Evolutionary conservation across 2,329 filamentous ascomycete species (phyloP).

Genomic region (Pseudogymnoascus sp.): DNA sequence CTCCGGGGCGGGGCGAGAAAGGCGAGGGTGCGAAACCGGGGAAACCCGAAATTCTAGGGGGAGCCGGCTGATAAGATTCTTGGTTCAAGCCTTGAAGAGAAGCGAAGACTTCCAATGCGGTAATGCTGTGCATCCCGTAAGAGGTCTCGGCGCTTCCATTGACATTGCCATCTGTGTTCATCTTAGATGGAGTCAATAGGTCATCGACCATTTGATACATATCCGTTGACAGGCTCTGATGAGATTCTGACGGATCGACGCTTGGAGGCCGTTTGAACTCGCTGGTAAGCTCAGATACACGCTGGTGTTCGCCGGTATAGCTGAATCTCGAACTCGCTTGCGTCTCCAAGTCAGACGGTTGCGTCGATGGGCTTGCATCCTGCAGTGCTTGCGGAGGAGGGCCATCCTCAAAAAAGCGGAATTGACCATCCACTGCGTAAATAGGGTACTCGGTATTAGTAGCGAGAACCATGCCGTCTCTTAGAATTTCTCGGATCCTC

Average conservation of each 20-base stretch:
- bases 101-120: conserved; percentile 46
- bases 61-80: conserved; percentile 20
- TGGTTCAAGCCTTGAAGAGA: conserved; percentile 21
- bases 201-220: conserved; percentile 53
- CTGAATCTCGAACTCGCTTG: neutral
- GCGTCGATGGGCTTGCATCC: conserved; percentile 35
- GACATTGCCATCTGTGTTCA: conserved; percentile 10
- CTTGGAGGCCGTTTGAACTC: conserved; percentile 10
- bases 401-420: conserved; percentile 47
- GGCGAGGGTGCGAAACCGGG: conserved; percentile 39
- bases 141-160: conserved; percentile 35
- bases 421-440: conserved; percentile 39
- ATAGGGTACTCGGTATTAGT: conserved; percentile 35
- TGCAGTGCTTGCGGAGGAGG: conserved; percentile 29
- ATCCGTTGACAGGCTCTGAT: conserved; percentile 35
- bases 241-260: conserved; percentile 18
- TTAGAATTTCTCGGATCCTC: conserved; percentile 54
- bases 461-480: conserved; percentile 53
- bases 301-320: neutral
- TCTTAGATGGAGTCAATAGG: conserved; percentile 36
- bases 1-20: conserved; percentile 37
- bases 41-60: conserved; percentile 30
- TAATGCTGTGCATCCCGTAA: conserved; percentile 49
- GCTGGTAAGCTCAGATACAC: neutral
- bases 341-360: neutral